Conservation (phyloP, 2,329 filamentous ascomycete genomes). For the Lojkania enalia region DNA sequence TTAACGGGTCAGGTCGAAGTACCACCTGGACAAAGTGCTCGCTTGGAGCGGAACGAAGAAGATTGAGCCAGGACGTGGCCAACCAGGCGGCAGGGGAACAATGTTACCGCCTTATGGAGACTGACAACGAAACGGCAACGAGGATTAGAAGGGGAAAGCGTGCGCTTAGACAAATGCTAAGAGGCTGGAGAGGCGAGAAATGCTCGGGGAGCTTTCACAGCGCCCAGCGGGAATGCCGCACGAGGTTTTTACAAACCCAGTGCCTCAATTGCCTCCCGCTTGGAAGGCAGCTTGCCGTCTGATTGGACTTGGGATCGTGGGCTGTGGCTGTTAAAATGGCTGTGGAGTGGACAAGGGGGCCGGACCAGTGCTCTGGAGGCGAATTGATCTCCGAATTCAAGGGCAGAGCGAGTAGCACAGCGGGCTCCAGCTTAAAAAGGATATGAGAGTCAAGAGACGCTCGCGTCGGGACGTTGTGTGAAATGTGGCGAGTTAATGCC, state of each 20-base stretch:
- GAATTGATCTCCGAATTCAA: slow-evolving; percentile 36
- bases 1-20: slow-evolving; percentile 35
- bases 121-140: slow-evolving; percentile 36
- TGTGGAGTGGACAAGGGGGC: slow-evolving; percentile 21
- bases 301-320: slow-evolving; percentile 33
- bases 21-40: slow-evolving; percentile 35
- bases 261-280: slow-evolving; percentile 41
- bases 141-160: slow-evolving; percentile 29
- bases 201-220: slow-evolving; percentile 24
- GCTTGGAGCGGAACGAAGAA: slow-evolving; percentile 44
- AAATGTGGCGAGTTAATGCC: slow-evolving; percentile 41
- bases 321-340: slow-evolving; percentile 26
- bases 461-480: slow-evolving; percentile 14
- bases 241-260: slow-evolving; percentile 32
- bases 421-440: slow-evolving; percentile 16
- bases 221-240: slow-evolving; percentile 35
- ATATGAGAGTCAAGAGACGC: slow-evolving; percentile 26
- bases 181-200: slow-evolving; percentile 27
- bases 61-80: slow-evolving; percentile 41
- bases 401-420: slow-evolving; percentile 19
- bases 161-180: slow-evolving; percentile 28
- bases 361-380: slow-evolving; percentile 41
- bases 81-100: slow-evolving; percentile 36
- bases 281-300: slow-evolving; percentile 17
- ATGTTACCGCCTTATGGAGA: slow-evolving; percentile 35